phyloP scores from a whole-genome alignment of 2,329 filamentous ascomycete species.

The Penicillium sp. region DNA sequence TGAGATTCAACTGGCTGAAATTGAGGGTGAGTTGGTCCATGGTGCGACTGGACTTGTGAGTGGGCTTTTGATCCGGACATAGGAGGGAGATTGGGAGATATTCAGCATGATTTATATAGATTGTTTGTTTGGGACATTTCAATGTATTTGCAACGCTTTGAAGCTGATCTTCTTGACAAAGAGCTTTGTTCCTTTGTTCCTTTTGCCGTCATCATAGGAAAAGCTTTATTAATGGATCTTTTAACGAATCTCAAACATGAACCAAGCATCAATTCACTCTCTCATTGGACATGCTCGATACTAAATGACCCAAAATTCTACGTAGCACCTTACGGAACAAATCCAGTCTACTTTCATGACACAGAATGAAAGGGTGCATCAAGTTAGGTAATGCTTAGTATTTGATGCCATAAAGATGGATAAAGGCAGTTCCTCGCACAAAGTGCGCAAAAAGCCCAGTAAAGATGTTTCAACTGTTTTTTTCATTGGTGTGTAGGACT shows the following conservation, averaged over 20 bases:
- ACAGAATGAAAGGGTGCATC: background rate
- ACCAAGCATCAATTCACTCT: too few species aligned
- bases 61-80: background rate
- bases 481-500: slow-evolving; percentile 36
- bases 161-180: background rate
- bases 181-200: background rate
- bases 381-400: background rate
- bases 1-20: background rate
- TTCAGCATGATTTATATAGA: background rate
- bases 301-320: background rate
- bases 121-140: background rate
- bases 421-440: background rate
- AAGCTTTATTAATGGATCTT: too few species aligned
- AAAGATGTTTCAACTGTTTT: slow-evolving; percentile 41
- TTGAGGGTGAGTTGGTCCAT: background rate
- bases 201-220: too few species aligned
- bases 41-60: background rate
- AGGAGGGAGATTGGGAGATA: background rate
- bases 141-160: background rate
- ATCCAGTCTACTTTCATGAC: background rate
- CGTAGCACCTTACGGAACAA: background rate
- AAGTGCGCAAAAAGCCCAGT: slow-evolving; percentile 13
- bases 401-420: background rate
- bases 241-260: too few species aligned
- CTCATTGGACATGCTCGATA: too few species aligned